Base-by-base conservation (phyloP, 352 stramenopile species). In the Globisporangium iwayamae region DNA sequence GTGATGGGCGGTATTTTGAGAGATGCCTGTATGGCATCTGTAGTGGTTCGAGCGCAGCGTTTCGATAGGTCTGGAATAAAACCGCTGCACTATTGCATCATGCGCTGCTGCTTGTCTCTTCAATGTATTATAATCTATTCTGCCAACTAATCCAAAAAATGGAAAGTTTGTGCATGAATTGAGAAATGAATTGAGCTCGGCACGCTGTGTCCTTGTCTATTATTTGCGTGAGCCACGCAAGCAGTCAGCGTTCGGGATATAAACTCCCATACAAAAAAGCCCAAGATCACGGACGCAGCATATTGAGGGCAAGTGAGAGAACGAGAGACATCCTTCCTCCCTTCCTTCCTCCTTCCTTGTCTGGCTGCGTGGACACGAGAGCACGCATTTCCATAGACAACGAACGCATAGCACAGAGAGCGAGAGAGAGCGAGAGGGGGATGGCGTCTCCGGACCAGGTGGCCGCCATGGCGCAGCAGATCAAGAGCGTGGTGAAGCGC, bases 391-490 rank as follows among this genome's bases (percentile, higher is more conserved):
- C 36, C 36, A 41, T 41, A 11, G 9, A 41, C 3, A 48, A 7
- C 14, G 43, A n/a, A 46, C 41, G 6, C 14, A 4, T 18, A 10
- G 41, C 18, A 25, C 50, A 55, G 5, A 41, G 14, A 56, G 25
- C 30, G 20, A 70, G 64, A 55, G 5, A 41, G 14, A 56, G 28
- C 18, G 20, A 70, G 64, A 69, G 56, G 61, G 70, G 60, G 50
- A 78, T 81, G 64, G 73, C 69, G 60, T 66, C 56, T 32, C 48
- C 64, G 22, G 71, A 84, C 48, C 79, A 93, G 39, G 83, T 94
- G 52, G 64, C 70, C 45, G 70, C 66, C 36, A 91, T 94, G 78
- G 83, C 85, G 52, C 77, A 76, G 41, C 70, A 89, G 73, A 93
- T 96, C 68, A 70, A 87, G 67, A 66, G 73, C 38, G 68, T 91